These are phyloP conservation scores for Elongisporangium prolatum DNA, from an alignment of 352 stramenopile species.

Conservation along the genomic window DNA sequence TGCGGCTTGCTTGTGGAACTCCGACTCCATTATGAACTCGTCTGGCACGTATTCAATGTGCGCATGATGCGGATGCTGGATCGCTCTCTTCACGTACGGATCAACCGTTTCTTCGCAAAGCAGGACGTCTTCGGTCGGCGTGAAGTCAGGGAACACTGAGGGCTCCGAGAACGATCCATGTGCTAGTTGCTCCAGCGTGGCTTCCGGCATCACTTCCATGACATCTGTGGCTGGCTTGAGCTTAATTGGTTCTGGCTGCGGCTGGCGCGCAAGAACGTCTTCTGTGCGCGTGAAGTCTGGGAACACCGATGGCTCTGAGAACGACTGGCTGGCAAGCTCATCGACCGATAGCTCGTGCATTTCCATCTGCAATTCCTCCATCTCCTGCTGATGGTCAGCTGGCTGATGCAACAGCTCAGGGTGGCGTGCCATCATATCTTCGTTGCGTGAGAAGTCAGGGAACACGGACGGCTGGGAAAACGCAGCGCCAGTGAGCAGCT, in stretches of 20 bases:
- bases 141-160: constrained; percentile 2
- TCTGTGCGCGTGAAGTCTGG: constrained; percentile 7
- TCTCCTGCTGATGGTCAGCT: background rate
- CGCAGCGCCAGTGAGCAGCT: constrained; percentile 5
- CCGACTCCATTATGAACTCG: constrained; percentile 17
- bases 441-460: constrained; percentile 51
- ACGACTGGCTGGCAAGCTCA: constrained; percentile 2
- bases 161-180: constrained; percentile 1
- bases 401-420: background rate
- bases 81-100: background rate
- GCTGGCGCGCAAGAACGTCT: constrained; percentile 13
- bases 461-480: constrained; percentile 31
- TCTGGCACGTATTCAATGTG: constrained; percentile 23
- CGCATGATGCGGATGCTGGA: background rate
- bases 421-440: constrained; percentile 45
- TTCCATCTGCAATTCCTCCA: background rate
- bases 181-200: constrained; percentile 3
- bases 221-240: background rate
- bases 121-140: constrained; percentile 10
- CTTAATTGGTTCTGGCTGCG: background rate
- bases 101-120: background rate
- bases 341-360: constrained; percentile 2
- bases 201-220: constrained; percentile 12
- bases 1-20: background rate
- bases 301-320: constrained; percentile 2